Conservation (phyloP, 1,284 basidiomycete genomes). For the Takashimella tepidaria region DNA sequence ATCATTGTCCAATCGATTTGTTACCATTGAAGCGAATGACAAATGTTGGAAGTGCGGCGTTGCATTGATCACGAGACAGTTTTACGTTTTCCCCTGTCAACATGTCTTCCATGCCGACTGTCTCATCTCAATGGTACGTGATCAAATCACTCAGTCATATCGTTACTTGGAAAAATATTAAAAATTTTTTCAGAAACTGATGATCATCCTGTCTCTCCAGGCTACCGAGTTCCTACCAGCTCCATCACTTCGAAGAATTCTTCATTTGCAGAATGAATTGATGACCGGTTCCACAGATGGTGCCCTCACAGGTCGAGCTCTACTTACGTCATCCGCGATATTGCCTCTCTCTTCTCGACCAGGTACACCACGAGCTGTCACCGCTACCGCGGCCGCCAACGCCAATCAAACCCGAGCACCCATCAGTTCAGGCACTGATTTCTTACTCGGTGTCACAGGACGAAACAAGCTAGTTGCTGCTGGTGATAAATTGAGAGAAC, state of each 20-base stretch:
- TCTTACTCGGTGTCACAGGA: conserved; percentile 49
- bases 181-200: no score
- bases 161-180: no score
- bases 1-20: conserved; percentile 80
- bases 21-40: conserved; percentile 84
- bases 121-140: conserved; percentile 78
- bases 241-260: conserved; percentile 70
- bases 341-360: conserved; percentile 7
- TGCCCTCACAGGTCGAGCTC: conserved; percentile 19
- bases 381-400: neutral
- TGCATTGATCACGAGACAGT: conserved; percentile 76
- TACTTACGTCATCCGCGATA: conserved; percentile 35
- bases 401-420: conserved; percentile 8
- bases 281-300: conserved; percentile 52
- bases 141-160: no score
- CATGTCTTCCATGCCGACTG: conserved; percentile 95
- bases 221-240: conserved; percentile 84
- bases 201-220: no score
- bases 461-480: conserved; percentile 80
- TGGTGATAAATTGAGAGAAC: conserved; percentile 77
- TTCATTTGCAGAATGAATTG: conserved; percentile 76
- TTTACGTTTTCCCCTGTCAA: conserved; percentile 97
- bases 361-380: conserved; percentile 2
- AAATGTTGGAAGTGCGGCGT: conserved; percentile 76
- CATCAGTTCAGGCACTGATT: conserved; percentile 32